phyloP scores from a whole-genome alignment of 352 stramenopile genomes.

The Globisporangium sylvaticum region DNA sequence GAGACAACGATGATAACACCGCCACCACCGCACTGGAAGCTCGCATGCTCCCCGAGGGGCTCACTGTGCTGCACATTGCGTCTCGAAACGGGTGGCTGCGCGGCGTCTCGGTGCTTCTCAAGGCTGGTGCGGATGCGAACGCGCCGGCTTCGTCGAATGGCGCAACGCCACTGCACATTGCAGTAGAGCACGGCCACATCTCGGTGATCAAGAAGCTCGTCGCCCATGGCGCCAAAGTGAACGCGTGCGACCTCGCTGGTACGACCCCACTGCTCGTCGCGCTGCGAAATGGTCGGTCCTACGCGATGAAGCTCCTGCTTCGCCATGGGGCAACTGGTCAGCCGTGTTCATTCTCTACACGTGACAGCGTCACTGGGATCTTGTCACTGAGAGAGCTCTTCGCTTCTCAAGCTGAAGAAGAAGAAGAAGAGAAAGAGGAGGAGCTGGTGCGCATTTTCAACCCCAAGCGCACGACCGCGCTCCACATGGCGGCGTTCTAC shows the following conservation, averaged over 20 bases:
- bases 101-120: slow-evolving; percentile 23
- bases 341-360: not conserved
- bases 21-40: slow-evolving; percentile 1
- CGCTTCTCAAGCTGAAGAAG: not conserved
- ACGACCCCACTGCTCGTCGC: slow-evolving; percentile 26
- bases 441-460: slow-evolving; percentile 18
- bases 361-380: slow-evolving; percentile 1
- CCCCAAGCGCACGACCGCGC: slow-evolving; percentile 22
- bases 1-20: not conserved
- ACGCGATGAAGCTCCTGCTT: slow-evolving; percentile 22
- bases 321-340: slow-evolving; percentile 13
- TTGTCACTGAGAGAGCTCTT: not conserved
- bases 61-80: slow-evolving; percentile 31
- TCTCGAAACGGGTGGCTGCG: slow-evolving; percentile 23
- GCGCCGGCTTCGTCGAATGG: not conserved
- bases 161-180: slow-evolving; percentile 25
- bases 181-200: slow-evolving; percentile 24
- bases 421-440: not conserved
- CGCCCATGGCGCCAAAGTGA: slow-evolving; percentile 22
- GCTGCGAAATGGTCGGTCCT: slow-evolving; percentile 28
- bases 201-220: slow-evolving; percentile 24
- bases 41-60: slow-evolving; percentile 8
- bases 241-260: slow-evolving; percentile 16
- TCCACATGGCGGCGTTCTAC: slow-evolving; percentile 41
- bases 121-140: slow-evolving; percentile 24